Evolutionary conservation across 2,329 filamentous ascomycete genomes (phyloP), one percentile per base, ranked within the genome.

Genomic region (Alternaria atra): DNA sequence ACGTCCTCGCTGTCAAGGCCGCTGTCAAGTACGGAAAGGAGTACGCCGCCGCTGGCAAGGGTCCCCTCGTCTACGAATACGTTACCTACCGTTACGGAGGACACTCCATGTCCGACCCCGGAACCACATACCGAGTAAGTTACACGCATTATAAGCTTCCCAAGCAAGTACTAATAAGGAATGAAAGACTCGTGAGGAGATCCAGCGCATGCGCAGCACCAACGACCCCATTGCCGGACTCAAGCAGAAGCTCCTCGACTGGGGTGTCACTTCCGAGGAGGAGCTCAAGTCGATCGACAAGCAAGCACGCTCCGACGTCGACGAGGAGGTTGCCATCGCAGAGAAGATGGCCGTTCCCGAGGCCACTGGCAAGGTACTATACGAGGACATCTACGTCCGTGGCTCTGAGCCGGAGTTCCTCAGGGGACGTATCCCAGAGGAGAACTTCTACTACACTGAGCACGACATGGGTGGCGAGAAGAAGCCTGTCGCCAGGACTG

Each of bases 21-120:
- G 95, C 95, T 68, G 93, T 97, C 75, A 86, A 94, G 83, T 94
- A 97, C 85, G 93, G 91, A 78, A 97, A 95, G 86, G 87, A 97
- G 78, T 97, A 90, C 86, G 91, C 92, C 68, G 83, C 86, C 62
- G 85, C 87, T 64, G 94, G 91, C 80, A 94, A 97, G 81, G 94
- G 94, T 65, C 95, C 95, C 69, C 87, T 99, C 66, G 95, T 99
- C 75, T 91, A 97, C 81, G 95, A 99, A 85, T 99, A 97, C 82
- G 94, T 99, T 78, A 99, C 95, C 75, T 99, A 99, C 90, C 90
- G 95, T 77, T 99, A 99, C 82, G 95, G 95, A 80, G 95, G 95
- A 72, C 95, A 99, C 90, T 97, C 93, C 84, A 99, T 99, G 95
- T 98, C 94, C 78, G 95, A 99, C 82, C 95, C 95, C 61, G 95